Evolutionary conservation across 2,329 filamentous ascomycete genomes (phyloP).

Genomic region (Colletotrichum sidae): DNA sequence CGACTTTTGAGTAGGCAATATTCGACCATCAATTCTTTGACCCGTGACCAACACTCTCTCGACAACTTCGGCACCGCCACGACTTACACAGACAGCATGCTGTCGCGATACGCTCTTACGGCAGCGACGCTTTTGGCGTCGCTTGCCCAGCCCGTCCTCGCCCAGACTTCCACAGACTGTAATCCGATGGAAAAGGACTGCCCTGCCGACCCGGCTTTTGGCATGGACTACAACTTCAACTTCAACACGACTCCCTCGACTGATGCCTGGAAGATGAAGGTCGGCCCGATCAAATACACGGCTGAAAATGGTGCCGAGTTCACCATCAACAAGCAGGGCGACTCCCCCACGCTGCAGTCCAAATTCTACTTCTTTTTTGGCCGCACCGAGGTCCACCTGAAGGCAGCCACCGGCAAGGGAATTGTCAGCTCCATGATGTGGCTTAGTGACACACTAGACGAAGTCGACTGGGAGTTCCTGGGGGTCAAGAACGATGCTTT

Average conservation of each 20-base stretch:
- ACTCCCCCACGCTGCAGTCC: slow-evolving; percentile 83
- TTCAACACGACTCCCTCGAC: slow-evolving; percentile 72
- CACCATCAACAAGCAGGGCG: slow-evolving; percentile 74
- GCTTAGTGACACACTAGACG: slow-evolving; percentile 85
- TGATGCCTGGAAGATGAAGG: slow-evolving; percentile 76
- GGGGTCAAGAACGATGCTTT: slow-evolving; percentile 75
- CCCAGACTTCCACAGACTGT: slow-evolving; percentile 83
- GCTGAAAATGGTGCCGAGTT: slow-evolving; percentile 75
- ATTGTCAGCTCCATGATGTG: slow-evolving; percentile 87
- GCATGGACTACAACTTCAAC: slow-evolving; percentile 69
- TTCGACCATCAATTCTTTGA: not conserved
- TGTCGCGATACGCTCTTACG: slow-evolving; percentile 44
- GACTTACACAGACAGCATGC: slow-evolving; percentile 27
- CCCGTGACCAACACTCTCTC: not conserved
- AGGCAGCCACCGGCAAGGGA: slow-evolving; percentile 78
- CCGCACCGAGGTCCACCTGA: slow-evolving; percentile 80
- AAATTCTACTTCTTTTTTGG: slow-evolving; percentile 91
- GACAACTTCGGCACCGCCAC: slow-evolving; percentile 29
- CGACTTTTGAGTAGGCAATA: not conserved
- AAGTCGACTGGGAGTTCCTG: slow-evolving; percentile 89
- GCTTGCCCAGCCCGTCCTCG: slow-evolving; percentile 62
- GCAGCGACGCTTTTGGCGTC: slow-evolving; percentile 55
- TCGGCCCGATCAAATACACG: slow-evolving; percentile 73
- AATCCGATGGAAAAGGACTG: slow-evolving; percentile 80
- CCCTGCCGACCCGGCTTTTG: slow-evolving; percentile 77